Base-by-base conservation (phyloP, 352 stramenopile genomes). In the Bremia lactucae region DNA sequence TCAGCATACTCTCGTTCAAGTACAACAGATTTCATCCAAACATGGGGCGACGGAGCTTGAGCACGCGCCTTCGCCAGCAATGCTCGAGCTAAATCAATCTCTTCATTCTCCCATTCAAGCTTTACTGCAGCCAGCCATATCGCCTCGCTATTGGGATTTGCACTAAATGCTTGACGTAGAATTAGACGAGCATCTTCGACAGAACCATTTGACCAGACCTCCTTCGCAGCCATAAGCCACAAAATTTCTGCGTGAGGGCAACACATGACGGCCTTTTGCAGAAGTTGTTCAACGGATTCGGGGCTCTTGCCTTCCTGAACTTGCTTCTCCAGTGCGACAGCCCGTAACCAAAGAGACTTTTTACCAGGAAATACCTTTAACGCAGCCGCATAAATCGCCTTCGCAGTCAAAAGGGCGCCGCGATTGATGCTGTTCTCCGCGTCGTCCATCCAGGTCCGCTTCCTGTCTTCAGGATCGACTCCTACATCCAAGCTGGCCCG, bases 21-120 rank as follows among this genome's bases (percentile, higher is more conserved):
- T n/a, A 98, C 57, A 16, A 96, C 91, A 2, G 89, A 96, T 63
- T 99, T 99, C 83, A 99, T 96, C 79, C 87, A 98, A 14, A 98
- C 93, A 40, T 95, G 77, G 2, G 80, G 72, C 0, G 91, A 96
- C 15, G 87, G 79, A 2, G 89, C 92, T 46, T 91, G 68, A 11
- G 69, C 65, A 1, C 83, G 70, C 1, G 79, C 85, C 47, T 88
- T 86, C 2, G 67, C 75, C 19, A 96, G 47, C 9, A 96, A 46
- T 13, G 70, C 79, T 25, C 81, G 62, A 3, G 96, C 96, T 9
- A 95, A 65, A 36, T 97, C 86, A n/a, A 94, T 83, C 56, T 98
- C 89, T 42, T 95, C 92, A 46, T 96, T 98, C 65, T 99, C 96
- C 91, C 93, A 98, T 66, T 99, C 96, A 2, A 99, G 68, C 59